Evolutionary conservation across 495 filamentous ascomycete genomes (phyloP).

Genomic region (Aspergillus wentii): DNA sequence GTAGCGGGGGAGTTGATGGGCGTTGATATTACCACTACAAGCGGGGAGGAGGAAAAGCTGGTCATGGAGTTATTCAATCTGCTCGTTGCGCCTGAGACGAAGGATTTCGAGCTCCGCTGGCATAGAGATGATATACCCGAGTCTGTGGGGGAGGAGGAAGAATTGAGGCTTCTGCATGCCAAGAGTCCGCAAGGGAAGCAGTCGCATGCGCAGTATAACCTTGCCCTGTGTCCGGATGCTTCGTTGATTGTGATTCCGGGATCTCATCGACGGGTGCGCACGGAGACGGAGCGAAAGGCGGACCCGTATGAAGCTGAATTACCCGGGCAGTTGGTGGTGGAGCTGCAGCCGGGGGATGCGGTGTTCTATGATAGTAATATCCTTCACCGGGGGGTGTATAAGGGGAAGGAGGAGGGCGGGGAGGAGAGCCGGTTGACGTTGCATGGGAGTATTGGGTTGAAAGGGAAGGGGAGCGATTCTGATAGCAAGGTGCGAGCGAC

Average conservation of each 20-base stretch:
- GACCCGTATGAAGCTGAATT: slow-evolving; percentile 51
- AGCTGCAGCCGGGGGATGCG: slow-evolving; percentile 64
- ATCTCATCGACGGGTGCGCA: slow-evolving; percentile 61
- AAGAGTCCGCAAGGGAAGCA: slow-evolving; percentile 43
- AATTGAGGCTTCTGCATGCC: slow-evolving; percentile 35
- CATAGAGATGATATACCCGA: slow-evolving; percentile 72
- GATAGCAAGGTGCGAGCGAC: slow-evolving; percentile 53
- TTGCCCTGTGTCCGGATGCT: slow-evolving; percentile 63
- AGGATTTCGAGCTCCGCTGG: slow-evolving; percentile 66
- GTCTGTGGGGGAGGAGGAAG: slow-evolving; percentile 50
- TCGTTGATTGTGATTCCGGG: slow-evolving; percentile 68
- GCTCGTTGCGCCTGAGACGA: slow-evolving; percentile 59
- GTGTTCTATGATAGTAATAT: slow-evolving; percentile 91
- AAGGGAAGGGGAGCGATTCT: slow-evolving; percentile 27
- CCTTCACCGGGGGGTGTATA: slow-evolving; percentile 73
- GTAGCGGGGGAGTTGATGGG: slow-evolving; percentile 55
- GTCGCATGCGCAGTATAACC: slow-evolving; percentile 74
- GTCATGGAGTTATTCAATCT: slow-evolving; percentile 81
- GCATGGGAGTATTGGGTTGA: slow-evolving; percentile 75
- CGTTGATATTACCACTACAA: slow-evolving; percentile 15
- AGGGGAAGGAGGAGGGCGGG: slow-evolving; percentile 31
- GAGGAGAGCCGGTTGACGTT: slow-evolving; percentile 65
- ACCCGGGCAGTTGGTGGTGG: slow-evolving; percentile 58
- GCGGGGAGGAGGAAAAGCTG: slow-evolving; percentile 39
- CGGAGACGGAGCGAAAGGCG: slow-evolving; percentile 57